Evolutionary conservation across 441 rosid species (phyloP).

Genomic region (Melastoma candidum): DNA sequence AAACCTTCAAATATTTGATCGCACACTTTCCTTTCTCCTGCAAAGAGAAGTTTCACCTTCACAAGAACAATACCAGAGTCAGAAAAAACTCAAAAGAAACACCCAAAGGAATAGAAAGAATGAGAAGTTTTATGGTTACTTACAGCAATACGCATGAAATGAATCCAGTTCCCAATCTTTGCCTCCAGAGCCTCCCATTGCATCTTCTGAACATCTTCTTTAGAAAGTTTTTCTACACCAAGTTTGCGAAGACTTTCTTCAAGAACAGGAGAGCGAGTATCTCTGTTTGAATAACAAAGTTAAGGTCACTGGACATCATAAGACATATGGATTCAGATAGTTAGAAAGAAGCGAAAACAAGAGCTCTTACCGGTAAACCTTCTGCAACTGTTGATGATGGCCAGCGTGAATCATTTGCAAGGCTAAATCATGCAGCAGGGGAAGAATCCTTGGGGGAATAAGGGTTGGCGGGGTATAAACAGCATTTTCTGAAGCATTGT

Average conservation of each 20-base stretch:
- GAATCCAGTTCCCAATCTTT: constrained; percentile 97
- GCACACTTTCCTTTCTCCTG: constrained; percentile 88
- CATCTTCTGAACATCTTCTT: constrained; percentile 97
- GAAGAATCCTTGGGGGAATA: constrained; percentile 78
- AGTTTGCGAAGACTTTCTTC: constrained; percentile 84
- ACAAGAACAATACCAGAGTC: constrained; percentile 12
- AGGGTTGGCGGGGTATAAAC: constrained; percentile 67
- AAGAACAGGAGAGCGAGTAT: constrained; percentile 66
- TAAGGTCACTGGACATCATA: too few relatives aligned
- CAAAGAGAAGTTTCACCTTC: constrained; percentile 89
- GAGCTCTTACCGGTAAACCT: constrained; percentile 51
- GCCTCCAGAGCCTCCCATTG: constrained; percentile 99
- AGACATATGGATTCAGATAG: too few relatives aligned
- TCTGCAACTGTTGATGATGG: constrained; percentile 62
- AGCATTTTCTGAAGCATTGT: constrained; percentile 42
- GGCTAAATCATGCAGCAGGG: constrained; percentile 86
- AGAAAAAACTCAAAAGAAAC: constrained; percentile 12
- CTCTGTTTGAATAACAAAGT: constrained; percentile 30
- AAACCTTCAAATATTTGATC: constrained; percentile 86
- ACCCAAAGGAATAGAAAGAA: constrained; percentile 4
- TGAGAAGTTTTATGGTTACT: constrained; percentile 19
- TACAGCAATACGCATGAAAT: constrained; percentile 98
- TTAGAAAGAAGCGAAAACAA: too few relatives aligned
- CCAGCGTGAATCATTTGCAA: constrained; percentile 94
- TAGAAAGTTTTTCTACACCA: constrained; percentile 93